Percentiles rank a stretch among this genome's conserved stretches.
phyloP scores from a whole-genome alignment of 495 filamentous ascomycete species.

The Daldinia childiae region DNA sequence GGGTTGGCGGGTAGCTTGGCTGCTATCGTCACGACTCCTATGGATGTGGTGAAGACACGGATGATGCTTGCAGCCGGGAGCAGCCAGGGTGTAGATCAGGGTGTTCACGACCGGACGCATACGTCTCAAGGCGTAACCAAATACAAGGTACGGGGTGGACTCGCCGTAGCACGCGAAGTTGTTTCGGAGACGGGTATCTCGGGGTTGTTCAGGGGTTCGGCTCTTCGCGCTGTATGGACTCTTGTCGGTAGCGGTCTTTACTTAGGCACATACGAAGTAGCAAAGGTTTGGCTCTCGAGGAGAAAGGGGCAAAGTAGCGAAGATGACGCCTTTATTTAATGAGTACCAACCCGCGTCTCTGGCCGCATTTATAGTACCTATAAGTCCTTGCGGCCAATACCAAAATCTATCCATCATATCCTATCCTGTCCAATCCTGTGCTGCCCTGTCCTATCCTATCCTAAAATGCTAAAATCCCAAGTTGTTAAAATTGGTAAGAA shows the following conservation, averaged over 20 bases:
- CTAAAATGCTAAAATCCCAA: not conserved
- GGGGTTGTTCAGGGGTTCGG: constrained; percentile 81
- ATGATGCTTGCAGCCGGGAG: constrained; percentile 68
- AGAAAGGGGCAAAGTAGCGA: constrained; percentile 50
- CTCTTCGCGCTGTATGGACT: constrained; percentile 81
- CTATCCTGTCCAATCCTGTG: not conserved
- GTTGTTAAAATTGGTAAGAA: not conserved
- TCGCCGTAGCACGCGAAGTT: constrained; percentile 70
- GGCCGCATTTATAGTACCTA: not conserved
- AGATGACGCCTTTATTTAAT: constrained; percentile 17
- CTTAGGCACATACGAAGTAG: constrained; percentile 85
- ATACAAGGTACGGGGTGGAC: constrained; percentile 44
- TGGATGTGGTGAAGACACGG: constrained; percentile 85
- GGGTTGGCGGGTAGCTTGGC: constrained; percentile 74
- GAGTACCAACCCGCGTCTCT: not conserved
- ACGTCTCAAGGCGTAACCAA: constrained; percentile 28
- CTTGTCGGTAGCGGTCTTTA: constrained; percentile 83
- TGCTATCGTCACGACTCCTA: constrained; percentile 77
- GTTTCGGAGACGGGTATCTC: constrained; percentile 68
- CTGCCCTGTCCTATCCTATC: not conserved
- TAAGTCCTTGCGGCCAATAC: not conserved
- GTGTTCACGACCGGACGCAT: constrained; percentile 39
- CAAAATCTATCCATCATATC: not conserved
- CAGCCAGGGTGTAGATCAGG: constrained; percentile 37
- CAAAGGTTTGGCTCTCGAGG: constrained; percentile 72